phyloP scores from a whole-genome alignment of 2,329 filamentous ascomycete genomes.

The Hortaea werneckii region DNA sequence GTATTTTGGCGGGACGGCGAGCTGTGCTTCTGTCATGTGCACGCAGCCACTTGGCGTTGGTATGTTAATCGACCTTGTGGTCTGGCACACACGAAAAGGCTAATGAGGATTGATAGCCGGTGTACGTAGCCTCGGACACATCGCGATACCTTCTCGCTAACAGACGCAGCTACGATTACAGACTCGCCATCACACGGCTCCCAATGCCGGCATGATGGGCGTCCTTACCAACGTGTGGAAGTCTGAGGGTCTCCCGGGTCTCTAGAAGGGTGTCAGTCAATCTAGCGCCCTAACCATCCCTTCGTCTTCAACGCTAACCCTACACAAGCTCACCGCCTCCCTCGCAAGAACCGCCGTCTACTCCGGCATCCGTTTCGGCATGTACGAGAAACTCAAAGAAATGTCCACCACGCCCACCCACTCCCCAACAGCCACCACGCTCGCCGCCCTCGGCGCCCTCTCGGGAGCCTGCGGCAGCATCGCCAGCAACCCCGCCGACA shows the following conservation, averaged over 20 bases:
- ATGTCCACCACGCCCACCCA: constrained; percentile 44
- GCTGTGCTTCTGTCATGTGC: constrained; percentile 78
- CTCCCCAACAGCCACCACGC: constrained; percentile 55
- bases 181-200: constrained; percentile 7
- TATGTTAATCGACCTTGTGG: constrained; percentile 38
- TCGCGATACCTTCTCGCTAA: background rate
- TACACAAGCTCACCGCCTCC: constrained; percentile 64
- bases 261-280: constrained; percentile 41
- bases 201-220: constrained; percentile 53
- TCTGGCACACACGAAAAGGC: background rate
- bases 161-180: background rate
- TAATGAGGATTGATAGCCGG: too few species aligned
- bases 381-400: constrained; percentile 88
- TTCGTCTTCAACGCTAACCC: constrained; percentile 23
- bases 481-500: constrained; percentile 87
- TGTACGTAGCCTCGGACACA: too few species aligned
- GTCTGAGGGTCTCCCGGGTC: constrained; percentile 76
- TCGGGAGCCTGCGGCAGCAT: constrained; percentile 85
- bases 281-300: constrained; percentile 44
- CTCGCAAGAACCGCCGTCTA: constrained; percentile 88
- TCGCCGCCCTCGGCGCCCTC: constrained; percentile 70
- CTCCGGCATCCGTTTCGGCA: constrained; percentile 88
- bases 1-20: constrained; percentile 95
- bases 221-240: constrained; percentile 62
- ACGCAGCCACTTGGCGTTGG: constrained; percentile 89